Evolutionary conservation across 257 asterid species (phyloP).

Genomic region (Verbascum thapsus): DNA sequence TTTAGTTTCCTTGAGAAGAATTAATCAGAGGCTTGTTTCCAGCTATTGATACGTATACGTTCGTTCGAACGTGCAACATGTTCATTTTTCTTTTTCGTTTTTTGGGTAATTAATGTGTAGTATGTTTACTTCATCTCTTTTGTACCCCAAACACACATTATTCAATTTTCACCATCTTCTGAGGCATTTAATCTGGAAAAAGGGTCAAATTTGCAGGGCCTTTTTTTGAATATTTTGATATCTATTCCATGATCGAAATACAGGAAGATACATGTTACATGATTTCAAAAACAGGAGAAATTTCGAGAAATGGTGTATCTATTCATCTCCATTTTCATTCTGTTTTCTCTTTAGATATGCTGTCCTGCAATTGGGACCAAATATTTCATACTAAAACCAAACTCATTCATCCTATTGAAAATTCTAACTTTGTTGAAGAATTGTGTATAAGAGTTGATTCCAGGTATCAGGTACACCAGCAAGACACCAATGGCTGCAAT

Average conservation of each 20-base stretch:
- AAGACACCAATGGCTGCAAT: conserved; percentile 92
- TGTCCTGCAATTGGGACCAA: too few species aligned
- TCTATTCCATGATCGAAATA: too few species aligned
- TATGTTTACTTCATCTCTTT: conserved; percentile 5
- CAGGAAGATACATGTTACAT: too few species aligned
- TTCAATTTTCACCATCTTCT: background rate
- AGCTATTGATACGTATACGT: conserved; percentile 27
- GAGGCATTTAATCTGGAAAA: conserved; percentile 20
- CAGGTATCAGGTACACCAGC: conserved; percentile 90
- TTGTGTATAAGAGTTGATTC: conserved; percentile 65
- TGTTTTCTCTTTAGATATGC: too few species aligned
- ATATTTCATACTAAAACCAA: background rate
- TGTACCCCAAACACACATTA: conserved; percentile 16
- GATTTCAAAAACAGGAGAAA: too few species aligned
- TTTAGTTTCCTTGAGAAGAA: background rate
- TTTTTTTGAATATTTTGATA: too few species aligned
- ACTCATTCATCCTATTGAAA: background rate
- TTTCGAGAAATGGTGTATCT: too few species aligned
- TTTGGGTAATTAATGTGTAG: too few species aligned
- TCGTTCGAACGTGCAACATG: background rate
- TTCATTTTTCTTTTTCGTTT: too few species aligned
- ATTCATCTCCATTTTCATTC: too few species aligned
- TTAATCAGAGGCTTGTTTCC: conserved; percentile 5
- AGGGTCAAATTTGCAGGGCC: too few species aligned
- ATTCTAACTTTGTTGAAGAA: conserved; percentile 34